A percentile compares a stretch with the other conserved stretches of the same genome.
Conservation (phyloP, 208 protist species). For the Crithidia brevicula region DNA sequence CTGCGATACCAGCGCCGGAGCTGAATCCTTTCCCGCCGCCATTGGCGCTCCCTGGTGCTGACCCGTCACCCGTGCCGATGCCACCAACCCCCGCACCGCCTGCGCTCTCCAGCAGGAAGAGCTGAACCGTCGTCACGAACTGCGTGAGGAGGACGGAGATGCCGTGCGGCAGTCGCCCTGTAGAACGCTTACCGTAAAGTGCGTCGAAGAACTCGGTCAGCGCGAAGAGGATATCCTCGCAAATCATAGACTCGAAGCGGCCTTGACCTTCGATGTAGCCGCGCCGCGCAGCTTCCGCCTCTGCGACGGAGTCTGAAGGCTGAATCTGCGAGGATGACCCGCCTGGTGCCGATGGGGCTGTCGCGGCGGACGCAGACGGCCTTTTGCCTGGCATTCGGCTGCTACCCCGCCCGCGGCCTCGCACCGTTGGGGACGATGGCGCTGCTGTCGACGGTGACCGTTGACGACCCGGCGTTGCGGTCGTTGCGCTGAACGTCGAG, state of each 20-base stretch:
- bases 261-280: conserved; percentile 48
- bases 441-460: too few species aligned
- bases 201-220: conserved; percentile 84
- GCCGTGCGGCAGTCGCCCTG: conserved; percentile 70
- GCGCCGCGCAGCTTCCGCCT: conserved; percentile 6
- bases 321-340: not conserved
- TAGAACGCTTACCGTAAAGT: conserved; percentile 70
- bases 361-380: not conserved
- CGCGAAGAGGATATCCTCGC: conserved; percentile 83
- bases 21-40: not conserved
- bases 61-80: not conserved
- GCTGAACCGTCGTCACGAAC: conserved; percentile 77
- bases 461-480: too few species aligned
- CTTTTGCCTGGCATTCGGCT: too few species aligned
- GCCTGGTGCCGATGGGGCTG: not conserved
- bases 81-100: conserved; percentile 2
- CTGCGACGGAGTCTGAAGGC: not conserved
- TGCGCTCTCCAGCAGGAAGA: conserved; percentile 63
- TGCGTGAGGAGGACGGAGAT: conserved; percentile 80
- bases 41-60: not conserved
- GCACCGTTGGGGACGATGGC: too few species aligned
- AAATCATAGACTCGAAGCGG: conserved; percentile 78
- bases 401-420: too few species aligned
- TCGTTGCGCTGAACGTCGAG: too few species aligned
- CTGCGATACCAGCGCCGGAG: too few species aligned